Conservation (phyloP, 768 basidiomycete genomes). For the Boletus reticulatus region DNA sequence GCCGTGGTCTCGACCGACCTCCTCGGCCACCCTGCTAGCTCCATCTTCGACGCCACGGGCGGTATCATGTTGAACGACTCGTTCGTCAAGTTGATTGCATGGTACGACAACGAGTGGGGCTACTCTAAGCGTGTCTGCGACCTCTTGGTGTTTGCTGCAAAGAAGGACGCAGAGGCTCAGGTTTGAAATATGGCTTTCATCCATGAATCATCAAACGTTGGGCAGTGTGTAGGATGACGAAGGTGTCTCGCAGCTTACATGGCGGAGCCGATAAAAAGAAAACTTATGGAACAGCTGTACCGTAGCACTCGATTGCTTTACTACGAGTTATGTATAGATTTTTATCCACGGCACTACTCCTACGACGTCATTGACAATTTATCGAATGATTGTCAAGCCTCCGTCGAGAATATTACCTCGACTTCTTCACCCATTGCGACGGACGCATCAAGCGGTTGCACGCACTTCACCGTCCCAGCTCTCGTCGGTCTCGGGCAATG, state of each 20-base stretch:
- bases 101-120: conserved; percentile 96
- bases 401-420: conserved; percentile 4
- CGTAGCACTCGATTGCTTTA: not conserved
- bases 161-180: conserved; percentile 52
- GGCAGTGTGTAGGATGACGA: conserved; percentile 15
- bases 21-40: conserved; percentile 72
- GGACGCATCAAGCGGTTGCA: conserved; percentile 20
- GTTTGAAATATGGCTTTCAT: conserved; percentile 7
- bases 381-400: conserved; percentile 5
- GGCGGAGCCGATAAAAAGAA: conserved; percentile 2
- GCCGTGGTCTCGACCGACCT: conserved; percentile 93
- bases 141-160: conserved; percentile 77
- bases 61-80: conserved; percentile 90
- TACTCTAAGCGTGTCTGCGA: conserved; percentile 94
- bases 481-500: not conserved
- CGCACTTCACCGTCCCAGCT: not conserved
- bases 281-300: conserved; percentile 12
- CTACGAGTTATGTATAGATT: conserved; percentile 7
- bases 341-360: not conserved
- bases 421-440: conserved; percentile 5
- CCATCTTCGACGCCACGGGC: conserved; percentile 91
- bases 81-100: conserved; percentile 95
- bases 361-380: too few species aligned
- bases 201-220: not conserved
- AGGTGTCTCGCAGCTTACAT: not conserved